Evolutionary conservation across 768 basidiomycete species (phyloP), one percentile per base, ranked within the genome.

Genomic region (Termitomyces sp.): DNA sequence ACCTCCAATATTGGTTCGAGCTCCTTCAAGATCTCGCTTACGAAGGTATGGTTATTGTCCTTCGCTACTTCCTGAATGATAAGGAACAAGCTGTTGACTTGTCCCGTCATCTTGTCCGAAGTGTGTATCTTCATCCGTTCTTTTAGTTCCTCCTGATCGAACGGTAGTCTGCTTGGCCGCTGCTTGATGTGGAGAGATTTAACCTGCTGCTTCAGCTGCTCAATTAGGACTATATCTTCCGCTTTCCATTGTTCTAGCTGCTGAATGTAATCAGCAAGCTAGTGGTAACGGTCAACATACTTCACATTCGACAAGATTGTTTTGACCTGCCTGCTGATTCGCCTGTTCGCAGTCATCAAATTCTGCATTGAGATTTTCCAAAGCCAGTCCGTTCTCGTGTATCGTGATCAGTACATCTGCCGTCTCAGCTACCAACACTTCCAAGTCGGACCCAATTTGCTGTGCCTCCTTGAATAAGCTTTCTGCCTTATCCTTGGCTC

Each of bases 1-100:
- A 61, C 61, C 10, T 66, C 67, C 41, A 75, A 20, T n/a, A 73
- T 64, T 4, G 70, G 74, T 35, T 74, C 65, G 9, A 75, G 55
- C 38, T 70, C 60, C 41, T 65, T 61, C 44, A 68, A 62, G 35
- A 77, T 56, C 33, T 73, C 72, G 10, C 56, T 57, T 47, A 63
- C 64, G 13, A 73, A 63, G 16, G 28, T 47, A 16, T 69, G 56
- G 13, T 67, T 67, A 52, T 67, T 70, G 28, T 68, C 59, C 28
- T 59, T 53, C 49, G 68, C 69, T 12, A 60, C 64, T 43, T 65
- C 58, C 7, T 61, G 65, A n/a, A 74, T 57, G n/a, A 50, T 57
- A 9, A 68, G 60, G 33, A 72, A 61, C n/a, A 72, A 56, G 5
- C 59, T 62, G 4, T 51, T 57, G 6, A 77, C 51, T 20, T 73